Evolutionary conservation across 2,329 filamentous ascomycete species (phyloP).

Genomic region (Dothidotthia symphoricarpi): DNA sequence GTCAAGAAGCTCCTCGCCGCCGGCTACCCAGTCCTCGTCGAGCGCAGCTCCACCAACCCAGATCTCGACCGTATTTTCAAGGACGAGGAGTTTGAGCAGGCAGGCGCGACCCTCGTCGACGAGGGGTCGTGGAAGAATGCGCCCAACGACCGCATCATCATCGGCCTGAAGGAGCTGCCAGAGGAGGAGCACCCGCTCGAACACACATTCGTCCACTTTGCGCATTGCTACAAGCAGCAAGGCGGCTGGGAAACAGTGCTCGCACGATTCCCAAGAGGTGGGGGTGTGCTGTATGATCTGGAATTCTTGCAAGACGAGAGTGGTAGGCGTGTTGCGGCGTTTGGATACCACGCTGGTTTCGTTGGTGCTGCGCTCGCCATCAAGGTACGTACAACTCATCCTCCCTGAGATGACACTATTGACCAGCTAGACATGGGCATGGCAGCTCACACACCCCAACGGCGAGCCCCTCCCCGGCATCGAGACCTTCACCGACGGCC

Average conservation of each 20-base stretch:
- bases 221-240: conserved; percentile 46
- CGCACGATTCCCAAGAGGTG: conserved; percentile 72
- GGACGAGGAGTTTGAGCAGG: conserved; percentile 42
- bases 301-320: conserved; percentile 78
- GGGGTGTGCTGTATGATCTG: conserved; percentile 76
- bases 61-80: conserved; percentile 44
- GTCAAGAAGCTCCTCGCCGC: conserved; percentile 43
- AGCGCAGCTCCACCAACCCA: conserved; percentile 41
- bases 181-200: conserved; percentile 41
- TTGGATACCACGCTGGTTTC: conserved; percentile 56
- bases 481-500: conserved; percentile 50
- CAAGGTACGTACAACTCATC: conserved; percentile 27
- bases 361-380: conserved; percentile 49
- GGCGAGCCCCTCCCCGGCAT: conserved; percentile 65
- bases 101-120: conserved; percentile 40
- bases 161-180: conserved; percentile 45
- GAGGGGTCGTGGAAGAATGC: conserved; percentile 41
- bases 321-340: conserved; percentile 69
- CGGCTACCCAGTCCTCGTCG: conserved; percentile 43
- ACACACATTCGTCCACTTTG: conserved; percentile 45
- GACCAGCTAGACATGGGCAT: conserved; percentile 68
- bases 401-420: not conserved
- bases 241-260: conserved; percentile 71
- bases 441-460: conserved; percentile 70
- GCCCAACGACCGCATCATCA: conserved; percentile 42